A percentile compares a stretch with the other conserved stretches of the same genome.
phyloP scores from a whole-genome alignment of 2,329 filamentous ascomycete genomes.

The Didymella lethalis region DNA sequence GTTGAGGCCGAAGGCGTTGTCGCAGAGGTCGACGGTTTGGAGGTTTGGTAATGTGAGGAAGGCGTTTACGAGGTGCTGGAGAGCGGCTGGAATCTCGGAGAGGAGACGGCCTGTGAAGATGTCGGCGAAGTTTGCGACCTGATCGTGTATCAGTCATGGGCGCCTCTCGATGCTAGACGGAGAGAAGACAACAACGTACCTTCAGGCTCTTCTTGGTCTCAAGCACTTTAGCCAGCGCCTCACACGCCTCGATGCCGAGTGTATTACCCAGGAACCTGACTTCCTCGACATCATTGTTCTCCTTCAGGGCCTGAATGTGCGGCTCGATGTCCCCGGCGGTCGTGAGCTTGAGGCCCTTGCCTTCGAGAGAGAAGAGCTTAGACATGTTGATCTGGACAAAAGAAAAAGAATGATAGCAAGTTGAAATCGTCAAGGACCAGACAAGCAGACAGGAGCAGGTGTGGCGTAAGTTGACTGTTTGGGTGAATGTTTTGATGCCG shows the following conservation, averaged over 20 bases:
- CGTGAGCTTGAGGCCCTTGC: conserved; percentile 91
- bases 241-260: conserved; percentile 85
- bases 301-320: conserved; percentile 78
- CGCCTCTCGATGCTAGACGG: neutral
- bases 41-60: conserved; percentile 86
- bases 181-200: conserved; percentile 54
- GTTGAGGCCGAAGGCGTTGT: conserved; percentile 97
- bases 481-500: conserved; percentile 37
- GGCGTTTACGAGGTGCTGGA: conserved; percentile 83
- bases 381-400: conserved; percentile 49
- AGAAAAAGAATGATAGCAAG: conserved; percentile 4
- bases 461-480: conserved; percentile 20
- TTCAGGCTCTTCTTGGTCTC: conserved; percentile 83
- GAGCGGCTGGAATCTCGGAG: conserved; percentile 89
- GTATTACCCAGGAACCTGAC: conserved; percentile 91
- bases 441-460: conserved; percentile 1
- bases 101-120: conserved; percentile 96
- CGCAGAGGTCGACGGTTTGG: conserved; percentile 92
- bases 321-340: conserved; percentile 85
- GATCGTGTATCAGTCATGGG: conserved; percentile 43
- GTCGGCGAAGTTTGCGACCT: conserved; percentile 88
- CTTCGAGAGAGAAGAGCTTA: conserved; percentile 88
- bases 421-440: neutral
- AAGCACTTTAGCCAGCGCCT: conserved; percentile 82
- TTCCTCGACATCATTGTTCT: conserved; percentile 80